Conservation (phyloP, 441 rosid species). For the Cnidoscolus chayamansa region DNA sequence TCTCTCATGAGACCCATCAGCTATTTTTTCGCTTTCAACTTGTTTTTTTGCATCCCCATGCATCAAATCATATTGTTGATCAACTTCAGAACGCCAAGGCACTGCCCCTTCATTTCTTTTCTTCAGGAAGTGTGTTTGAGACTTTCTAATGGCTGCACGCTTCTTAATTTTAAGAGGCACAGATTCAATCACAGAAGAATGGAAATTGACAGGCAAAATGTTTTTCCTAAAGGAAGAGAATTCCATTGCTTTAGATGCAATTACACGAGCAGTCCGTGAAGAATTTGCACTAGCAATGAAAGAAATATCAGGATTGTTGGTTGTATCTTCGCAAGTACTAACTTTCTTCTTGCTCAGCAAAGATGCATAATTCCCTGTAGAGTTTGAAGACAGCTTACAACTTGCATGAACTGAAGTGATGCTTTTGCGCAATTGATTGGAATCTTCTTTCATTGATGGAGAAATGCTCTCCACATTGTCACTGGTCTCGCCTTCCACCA, state of each 20-base stretch:
- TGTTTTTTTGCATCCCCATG: slow-evolving; percentile 35
- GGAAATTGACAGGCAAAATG: slow-evolving; percentile 26
- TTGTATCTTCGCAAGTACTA: slow-evolving; percentile 25
- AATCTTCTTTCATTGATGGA: slow-evolving; percentile 30
- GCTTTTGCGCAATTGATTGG: slow-evolving; percentile 29
- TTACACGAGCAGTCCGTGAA: slow-evolving; percentile 22
- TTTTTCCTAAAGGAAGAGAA: slow-evolving; percentile 40
- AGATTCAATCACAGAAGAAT: slow-evolving; percentile 32
- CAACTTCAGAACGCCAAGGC: slow-evolving; percentile 41
- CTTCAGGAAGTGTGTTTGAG: slow-evolving; percentile 29
- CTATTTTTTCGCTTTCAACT: slow-evolving; percentile 35
- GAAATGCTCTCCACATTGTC: slow-evolving; percentile 31
- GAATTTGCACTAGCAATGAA: slow-evolving; percentile 28
- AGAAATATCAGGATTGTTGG: slow-evolving; percentile 25
- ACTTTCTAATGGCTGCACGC: slow-evolving; percentile 32
- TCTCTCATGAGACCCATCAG: slow-evolving; percentile 32
- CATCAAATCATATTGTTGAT: slow-evolving; percentile 36
- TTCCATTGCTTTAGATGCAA: slow-evolving; percentile 34
- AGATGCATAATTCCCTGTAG: slow-evolving; percentile 28
- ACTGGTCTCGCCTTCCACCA: slow-evolving; percentile 31
- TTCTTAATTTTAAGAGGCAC: slow-evolving; percentile 29
- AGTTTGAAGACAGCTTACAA: slow-evolving; percentile 27
- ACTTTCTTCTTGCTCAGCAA: slow-evolving; percentile 27
- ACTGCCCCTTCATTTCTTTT: slow-evolving; percentile 39
- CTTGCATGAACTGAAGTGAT: slow-evolving; percentile 21